These are phyloP conservation scores for Pholiota microspora DNA, from an alignment of 768 basidiomycete genomes.

Conservation along the genomic window DNA sequence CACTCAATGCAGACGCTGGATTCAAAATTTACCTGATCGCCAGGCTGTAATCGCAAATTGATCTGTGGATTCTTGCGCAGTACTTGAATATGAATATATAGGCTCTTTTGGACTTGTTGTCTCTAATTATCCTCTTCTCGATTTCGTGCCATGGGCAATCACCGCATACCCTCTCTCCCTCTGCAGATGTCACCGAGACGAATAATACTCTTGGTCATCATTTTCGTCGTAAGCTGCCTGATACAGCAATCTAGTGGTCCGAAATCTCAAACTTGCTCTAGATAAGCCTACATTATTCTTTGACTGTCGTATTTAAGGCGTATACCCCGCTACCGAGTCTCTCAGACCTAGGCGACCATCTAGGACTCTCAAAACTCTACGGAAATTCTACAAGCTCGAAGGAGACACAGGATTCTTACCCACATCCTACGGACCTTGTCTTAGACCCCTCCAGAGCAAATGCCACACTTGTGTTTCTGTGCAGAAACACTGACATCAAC, in stretches of 20 bases:
- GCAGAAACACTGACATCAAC: slow-evolving; percentile 50
- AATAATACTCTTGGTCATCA: slow-evolving; percentile 48
- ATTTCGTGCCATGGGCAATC: slow-evolving; percentile 16
- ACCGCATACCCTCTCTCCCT: slow-evolving; percentile 11
- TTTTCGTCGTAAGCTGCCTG: slow-evolving; percentile 48
- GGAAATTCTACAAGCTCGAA: not conserved
- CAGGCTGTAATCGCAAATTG: not conserved
- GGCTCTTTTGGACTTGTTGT: not conserved
- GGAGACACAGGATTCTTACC: not conserved
- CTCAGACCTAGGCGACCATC: slow-evolving; percentile 32
- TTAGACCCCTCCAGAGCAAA: slow-evolving; percentile 46
- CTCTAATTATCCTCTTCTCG: slow-evolving; percentile 4
- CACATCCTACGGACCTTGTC: not conserved
- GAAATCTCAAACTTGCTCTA: too few species aligned
- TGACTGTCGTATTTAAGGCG: slow-evolving; percentile 48
- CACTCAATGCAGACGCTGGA: not conserved
- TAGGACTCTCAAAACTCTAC: slow-evolving; percentile 18
- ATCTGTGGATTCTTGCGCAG: not conserved
- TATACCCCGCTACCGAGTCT: slow-evolving; percentile 47
- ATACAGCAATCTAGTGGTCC: too few species aligned
- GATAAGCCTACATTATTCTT: slow-evolving; percentile 56
- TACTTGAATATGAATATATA: not conserved
- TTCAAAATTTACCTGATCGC: not conserved
- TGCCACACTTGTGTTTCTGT: slow-evolving; percentile 79
- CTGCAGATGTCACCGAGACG: slow-evolving; percentile 54